Percentiles rank a stretch among this genome's conserved stretches.
phyloP scores from a whole-genome alignment of 78 protist genomes.

The Dictyostelium brefeldianum region DNA sequence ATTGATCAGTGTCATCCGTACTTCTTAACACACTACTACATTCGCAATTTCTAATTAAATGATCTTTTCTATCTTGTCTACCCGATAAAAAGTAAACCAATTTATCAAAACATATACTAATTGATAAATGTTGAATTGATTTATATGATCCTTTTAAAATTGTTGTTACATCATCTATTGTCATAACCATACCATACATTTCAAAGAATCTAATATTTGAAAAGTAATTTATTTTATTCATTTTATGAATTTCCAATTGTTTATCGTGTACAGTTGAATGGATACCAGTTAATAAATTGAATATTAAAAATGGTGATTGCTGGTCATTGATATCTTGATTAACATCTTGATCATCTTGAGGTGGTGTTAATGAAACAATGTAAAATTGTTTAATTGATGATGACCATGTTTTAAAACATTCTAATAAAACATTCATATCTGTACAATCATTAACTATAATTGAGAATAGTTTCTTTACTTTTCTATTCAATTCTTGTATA shows the following conservation, averaged over 20 bases:
- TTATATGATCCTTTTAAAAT: not conserved
- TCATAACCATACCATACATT: not conserved
- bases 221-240: not conserved
- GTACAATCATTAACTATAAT: not conserved
- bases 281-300: not conserved
- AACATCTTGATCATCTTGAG: not conserved
- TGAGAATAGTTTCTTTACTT: not conserved
- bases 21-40: not conserved
- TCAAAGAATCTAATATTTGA: constrained; percentile 6
- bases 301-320: not conserved
- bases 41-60: not conserved
- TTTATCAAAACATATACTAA: not conserved
- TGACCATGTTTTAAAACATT: not conserved
- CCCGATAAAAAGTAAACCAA: not conserved
- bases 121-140: not conserved
- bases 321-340: not conserved
- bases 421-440: not conserved
- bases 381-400: not conserved
- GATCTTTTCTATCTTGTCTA: not conserved
- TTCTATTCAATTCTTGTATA: not conserved
- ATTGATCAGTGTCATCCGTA: not conserved
- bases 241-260: not conserved
- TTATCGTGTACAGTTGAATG: not conserved
- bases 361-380: not conserved
- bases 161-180: not conserved